Percentiles rank a stretch among this genome's conserved stretches.
Conservation (phyloP, 192 early-diverging fungal genomes). For the Radiomyces spectabilis region DNA sequence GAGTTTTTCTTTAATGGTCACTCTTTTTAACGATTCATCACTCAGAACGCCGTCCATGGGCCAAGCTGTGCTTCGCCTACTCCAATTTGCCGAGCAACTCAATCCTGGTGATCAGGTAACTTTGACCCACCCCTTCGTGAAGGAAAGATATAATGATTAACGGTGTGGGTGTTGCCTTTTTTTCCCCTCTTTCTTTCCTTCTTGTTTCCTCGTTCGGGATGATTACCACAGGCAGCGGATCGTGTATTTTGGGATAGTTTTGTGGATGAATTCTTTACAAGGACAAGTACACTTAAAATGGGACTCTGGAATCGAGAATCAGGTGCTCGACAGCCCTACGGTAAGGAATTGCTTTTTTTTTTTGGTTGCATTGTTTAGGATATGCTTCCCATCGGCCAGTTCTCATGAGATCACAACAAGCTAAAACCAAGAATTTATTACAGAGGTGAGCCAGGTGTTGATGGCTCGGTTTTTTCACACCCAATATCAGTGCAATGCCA, state of each 20-base stretch:
- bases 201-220: too few relatives aligned
- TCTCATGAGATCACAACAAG: too few relatives aligned
- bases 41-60: conserved; percentile 12
- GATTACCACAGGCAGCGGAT: conserved; percentile 10
- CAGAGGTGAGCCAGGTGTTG: conserved; percentile 8
- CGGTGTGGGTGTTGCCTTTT: neutral
- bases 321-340: neutral
- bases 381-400: too few relatives aligned
- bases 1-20: neutral
- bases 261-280: conserved; percentile 16
- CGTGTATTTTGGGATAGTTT: conserved; percentile 16
- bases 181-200: neutral
- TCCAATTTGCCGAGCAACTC: conserved; percentile 20
- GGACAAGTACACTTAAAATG: conserved; percentile 8
- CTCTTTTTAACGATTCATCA: neutral
- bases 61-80: conserved; percentile 12
- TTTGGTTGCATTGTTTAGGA: too few relatives aligned
- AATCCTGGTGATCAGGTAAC: conserved; percentile 19
- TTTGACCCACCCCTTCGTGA: neutral
- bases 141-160: neutral
- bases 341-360: conserved; percentile 9
- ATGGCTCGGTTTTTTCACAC: conserved; percentile 18
- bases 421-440: too few relatives aligned
- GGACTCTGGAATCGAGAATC: conserved; percentile 1
- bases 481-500: conserved; percentile 8